phyloP scores from a whole-genome alignment of 2,329 filamentous ascomycete species.

The Pestalotiopsis sp. region DNA sequence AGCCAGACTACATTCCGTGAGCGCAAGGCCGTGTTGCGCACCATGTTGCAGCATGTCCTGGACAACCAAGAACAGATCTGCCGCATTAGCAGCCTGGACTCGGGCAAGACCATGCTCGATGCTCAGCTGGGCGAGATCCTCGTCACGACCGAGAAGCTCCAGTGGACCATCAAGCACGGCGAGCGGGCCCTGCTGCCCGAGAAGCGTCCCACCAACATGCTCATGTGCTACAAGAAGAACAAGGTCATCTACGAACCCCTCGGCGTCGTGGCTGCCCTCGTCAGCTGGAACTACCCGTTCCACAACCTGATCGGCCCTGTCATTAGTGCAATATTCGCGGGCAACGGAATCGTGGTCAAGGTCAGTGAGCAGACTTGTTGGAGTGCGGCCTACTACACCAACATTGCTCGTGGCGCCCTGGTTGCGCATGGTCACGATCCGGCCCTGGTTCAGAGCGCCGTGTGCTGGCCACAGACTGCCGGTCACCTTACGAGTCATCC shows the following conservation, averaged over 20 bases:
- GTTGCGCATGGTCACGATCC: constrained; percentile 81
- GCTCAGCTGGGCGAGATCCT: constrained; percentile 93
- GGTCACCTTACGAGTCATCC: constrained; percentile 83
- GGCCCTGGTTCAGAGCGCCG: constrained; percentile 79
- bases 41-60: constrained; percentile 80
- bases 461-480: constrained; percentile 86
- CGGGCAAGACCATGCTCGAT: constrained; percentile 95
- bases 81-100: constrained; percentile 83
- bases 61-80: constrained; percentile 90
- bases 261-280: constrained; percentile 87
- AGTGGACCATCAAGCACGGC: constrained; percentile 91
- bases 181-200: constrained; percentile 77
- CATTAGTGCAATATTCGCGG: constrained; percentile 87
- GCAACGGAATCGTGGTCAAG: constrained; percentile 92
- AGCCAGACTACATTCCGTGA: constrained; percentile 75
- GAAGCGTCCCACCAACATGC: constrained; percentile 79
- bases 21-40: constrained; percentile 77
- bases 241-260: constrained; percentile 89
- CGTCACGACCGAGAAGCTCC: constrained; percentile 89
- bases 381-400: constrained; percentile 82
- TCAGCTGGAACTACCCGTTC: constrained; percentile 97
- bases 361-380: constrained; percentile 95
- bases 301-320: constrained; percentile 93
- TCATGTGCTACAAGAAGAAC: constrained; percentile 96
- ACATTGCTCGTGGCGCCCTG: constrained; percentile 78